Evolutionary conservation across 148 eudicot genomes (phyloP), one percentile per base, ranked within the genome.

Genomic region (Fallopia convolvulus): DNA sequence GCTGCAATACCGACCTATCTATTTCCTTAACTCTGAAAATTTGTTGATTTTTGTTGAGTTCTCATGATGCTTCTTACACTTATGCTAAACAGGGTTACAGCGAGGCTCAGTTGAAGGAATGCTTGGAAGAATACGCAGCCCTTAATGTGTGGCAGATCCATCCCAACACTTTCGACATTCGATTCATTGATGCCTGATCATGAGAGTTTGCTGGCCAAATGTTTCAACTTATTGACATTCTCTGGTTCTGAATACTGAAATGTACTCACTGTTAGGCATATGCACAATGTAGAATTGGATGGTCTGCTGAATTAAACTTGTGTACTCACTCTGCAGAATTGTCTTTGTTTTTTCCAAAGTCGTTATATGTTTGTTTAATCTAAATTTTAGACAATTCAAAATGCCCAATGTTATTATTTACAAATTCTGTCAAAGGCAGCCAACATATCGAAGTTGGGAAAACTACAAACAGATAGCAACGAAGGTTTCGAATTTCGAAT

Each of bases 141-240:
- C 78, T 95, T 70, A 95, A 95, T 50, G 99, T 95, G 82, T 95
- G 99, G 99, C 99, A 92, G 83, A 95, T 95, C 78, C 97, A 95
- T 88, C 99, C 99, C 55, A 87, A 86, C 80, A 91, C 97, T 44
- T 95, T 92, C 5, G 97, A 95, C 56, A 92, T 95, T 77, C 85
- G 94, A 18, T 95, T 95, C 76, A 95, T 95, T 20, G 99, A 95
- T 85, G 97, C 90, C 20, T 91, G 81, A 91, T 33, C 44, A 14
- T 13, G 42, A 61, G 23, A 55, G 50, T 55, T 55, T 55, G 61
- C 61, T 18, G 23, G 61, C 61, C 50, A 48, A 61, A 42, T 39
- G 15, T 40, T 53, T 17, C 7, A 5, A 20, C 23, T 53, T 50
- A 26, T 42, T 61, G 49, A 61, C 32, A 77, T 32, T 61, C 8